phyloP scores from a whole-genome alignment of 805 yeast genomes.

The Sungouiozyma intestinalis region DNA sequence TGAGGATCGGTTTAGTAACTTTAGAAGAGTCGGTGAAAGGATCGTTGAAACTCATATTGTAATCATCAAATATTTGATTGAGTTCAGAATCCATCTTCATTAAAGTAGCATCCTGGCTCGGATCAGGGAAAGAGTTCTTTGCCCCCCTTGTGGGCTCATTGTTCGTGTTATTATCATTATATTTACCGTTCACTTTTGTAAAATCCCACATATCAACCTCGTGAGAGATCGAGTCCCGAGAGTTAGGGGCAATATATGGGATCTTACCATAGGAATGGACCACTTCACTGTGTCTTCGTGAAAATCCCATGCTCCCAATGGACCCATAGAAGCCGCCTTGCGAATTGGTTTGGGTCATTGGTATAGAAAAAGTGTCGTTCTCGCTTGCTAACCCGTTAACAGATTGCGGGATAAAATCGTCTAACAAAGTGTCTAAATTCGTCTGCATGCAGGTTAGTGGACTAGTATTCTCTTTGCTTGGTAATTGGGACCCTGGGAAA shows the following conservation, averaged over 20 bases:
- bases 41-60: constrained; percentile 15
- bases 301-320: neutral
- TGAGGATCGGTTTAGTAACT: neutral
- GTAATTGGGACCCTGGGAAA: constrained; percentile 1
- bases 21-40: neutral
- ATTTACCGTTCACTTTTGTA: constrained; percentile 1
- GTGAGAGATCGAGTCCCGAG: constrained; percentile 24
- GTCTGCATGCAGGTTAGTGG: neutral
- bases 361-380: neutral
- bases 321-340: neutral
- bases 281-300: constrained; percentile 18
- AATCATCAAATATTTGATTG: constrained; percentile 17
- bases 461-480: neutral
- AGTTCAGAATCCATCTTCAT: constrained; percentile 16
- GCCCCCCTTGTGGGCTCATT: neutral
- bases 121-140: neutral
- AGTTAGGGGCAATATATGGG: constrained; percentile 6
- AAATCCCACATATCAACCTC: constrained; percentile 21
- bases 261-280: constrained; percentile 6
- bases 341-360: constrained; percentile 1
- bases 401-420: constrained; percentile 1
- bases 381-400: constrained; percentile 1
- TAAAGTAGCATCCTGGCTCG: neutral
- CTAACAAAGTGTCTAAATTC: constrained; percentile 4
- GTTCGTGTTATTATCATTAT: neutral